Conservation (phyloP, 73 alveolate genomes). For the Tetrahymena elliotti region DNA sequence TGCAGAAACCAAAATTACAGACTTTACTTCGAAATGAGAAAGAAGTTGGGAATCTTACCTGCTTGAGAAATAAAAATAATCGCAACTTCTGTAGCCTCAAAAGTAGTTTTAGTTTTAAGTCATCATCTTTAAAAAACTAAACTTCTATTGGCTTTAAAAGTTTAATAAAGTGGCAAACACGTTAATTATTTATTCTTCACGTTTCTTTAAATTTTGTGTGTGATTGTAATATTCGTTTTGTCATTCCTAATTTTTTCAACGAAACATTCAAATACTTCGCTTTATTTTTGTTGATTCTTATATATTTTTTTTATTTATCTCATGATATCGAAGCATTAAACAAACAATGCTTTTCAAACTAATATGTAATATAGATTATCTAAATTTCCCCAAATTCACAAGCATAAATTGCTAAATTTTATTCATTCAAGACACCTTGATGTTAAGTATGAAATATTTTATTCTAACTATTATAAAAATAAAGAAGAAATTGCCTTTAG, state of each 20-base stretch:
- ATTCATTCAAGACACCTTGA: too few species aligned
- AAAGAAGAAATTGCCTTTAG: background rate
- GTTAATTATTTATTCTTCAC: background rate
- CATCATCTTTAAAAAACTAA: background rate
- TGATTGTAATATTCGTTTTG: background rate
- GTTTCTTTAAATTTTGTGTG: background rate
- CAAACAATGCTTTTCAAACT: too few species aligned
- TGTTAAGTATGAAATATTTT: too few species aligned
- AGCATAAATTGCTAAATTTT: too few species aligned
- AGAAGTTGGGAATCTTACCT: conserved; percentile 62
- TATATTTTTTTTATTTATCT: too few species aligned
- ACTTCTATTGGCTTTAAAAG: background rate
- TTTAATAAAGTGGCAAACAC: background rate
- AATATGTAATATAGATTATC: too few species aligned
- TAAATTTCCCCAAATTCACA: too few species aligned
- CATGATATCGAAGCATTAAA: too few species aligned
- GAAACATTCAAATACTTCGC: background rate
- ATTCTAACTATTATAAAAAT: too few species aligned
- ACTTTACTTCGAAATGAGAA: conserved; percentile 83
- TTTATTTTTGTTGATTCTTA: background rate
- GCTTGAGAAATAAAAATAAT: background rate
- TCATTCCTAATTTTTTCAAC: background rate
- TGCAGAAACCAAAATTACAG: conserved; percentile 86
- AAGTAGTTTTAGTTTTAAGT: background rate
- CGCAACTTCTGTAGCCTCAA: background rate